Evolutionary conservation across 2,329 filamentous ascomycete genomes (phyloP), one percentile per base, ranked within the genome.

Genomic region (Aspergillus sp.): DNA sequence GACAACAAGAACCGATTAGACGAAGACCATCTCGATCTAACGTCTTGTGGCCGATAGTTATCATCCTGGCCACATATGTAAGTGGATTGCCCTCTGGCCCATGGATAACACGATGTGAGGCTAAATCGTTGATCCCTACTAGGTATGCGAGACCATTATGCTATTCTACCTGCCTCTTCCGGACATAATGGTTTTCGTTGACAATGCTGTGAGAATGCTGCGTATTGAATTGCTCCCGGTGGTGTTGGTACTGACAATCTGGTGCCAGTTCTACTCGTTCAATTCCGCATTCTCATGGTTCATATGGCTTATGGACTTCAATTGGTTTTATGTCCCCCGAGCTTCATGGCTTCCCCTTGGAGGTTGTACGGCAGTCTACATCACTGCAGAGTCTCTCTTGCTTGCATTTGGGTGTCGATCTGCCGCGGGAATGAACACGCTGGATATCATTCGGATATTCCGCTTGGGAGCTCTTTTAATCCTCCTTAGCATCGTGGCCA

Each of bases 261-360:
- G 41, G 4, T 7, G 3, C 5, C 38, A 73, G 72, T 59, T 86
- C 45, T 78, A 80, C 45, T 68, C 78, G 34, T 65, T 86, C 28
- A 78, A 81, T 1, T 83, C 80, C 46, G 71, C 81, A 41, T 65
- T 86, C 29, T 71, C 80, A n/a, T 87, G 83, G 62, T 76, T 79
- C 3, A 73, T 82, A 9, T 73, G 84, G 54, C 68, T 81, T 48
- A 71, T 77, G 36, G 73, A 73, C 19, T 70, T 85, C 9, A 39
- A 39, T 39, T 26, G 36, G 36, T 39, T 39, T 9, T 8, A 39
- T 8, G 27, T 26, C 12, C 27, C 36, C 3, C 19, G 9, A 8
- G 8, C 74, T 2, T 72, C 80, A 7, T 83, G 80, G 73, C 80
- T 82, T 54, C 80, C 82, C 0, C 81, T 80, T 51, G 77, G 78